Percentiles rank a stretch among this genome's conserved stretches.
phyloP scores from a whole-genome alignment of 768 basidiomycete genomes.

The Podaxis sp. region DNA sequence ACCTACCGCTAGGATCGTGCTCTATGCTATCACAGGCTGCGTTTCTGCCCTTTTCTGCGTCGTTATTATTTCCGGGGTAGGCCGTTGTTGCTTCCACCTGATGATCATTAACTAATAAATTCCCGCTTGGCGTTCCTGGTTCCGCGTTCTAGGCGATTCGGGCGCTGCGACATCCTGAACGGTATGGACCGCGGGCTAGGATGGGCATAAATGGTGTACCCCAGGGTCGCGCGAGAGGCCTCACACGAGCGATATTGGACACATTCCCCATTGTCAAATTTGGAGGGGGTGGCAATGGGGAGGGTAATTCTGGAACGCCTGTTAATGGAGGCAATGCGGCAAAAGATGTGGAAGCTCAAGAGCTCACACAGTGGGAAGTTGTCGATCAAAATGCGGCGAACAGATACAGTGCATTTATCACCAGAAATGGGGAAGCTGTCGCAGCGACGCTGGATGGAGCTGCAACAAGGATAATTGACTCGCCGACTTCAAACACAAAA shows the following conservation, averaged over 20 bases:
- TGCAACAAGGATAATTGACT: neutral
- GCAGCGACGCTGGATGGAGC: neutral
- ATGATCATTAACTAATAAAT: slow-evolving; percentile 6
- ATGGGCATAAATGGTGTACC: slow-evolving; percentile 34
- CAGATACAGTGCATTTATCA: neutral
- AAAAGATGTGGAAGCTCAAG: slow-evolving; percentile 28
- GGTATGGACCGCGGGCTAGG: slow-evolving; percentile 75
- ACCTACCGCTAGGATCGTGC: slow-evolving; percentile 56
- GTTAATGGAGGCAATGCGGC: neutral
- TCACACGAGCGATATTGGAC: slow-evolving; percentile 91
- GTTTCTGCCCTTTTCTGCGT: slow-evolving; percentile 83
- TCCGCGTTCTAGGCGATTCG: slow-evolving; percentile 57
- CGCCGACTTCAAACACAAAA: neutral
- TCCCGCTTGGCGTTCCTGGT: slow-evolving; percentile 3
- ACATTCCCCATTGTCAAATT: slow-evolving; percentile 96
- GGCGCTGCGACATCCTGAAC: slow-evolving; percentile 84
- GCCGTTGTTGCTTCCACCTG: slow-evolving; percentile 23
- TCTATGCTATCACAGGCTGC: slow-evolving; percentile 87
- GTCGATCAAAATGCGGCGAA: slow-evolving; percentile 5
- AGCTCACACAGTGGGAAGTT: slow-evolving; percentile 21
- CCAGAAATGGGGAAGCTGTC: neutral
- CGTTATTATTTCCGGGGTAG: slow-evolving; percentile 82
- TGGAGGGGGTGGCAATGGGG: slow-evolving; percentile 26
- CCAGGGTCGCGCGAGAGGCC: slow-evolving; percentile 76
- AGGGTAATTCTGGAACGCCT: neutral